Conservation (phyloP, 2,329 filamentous ascomycete species). For the Blastomyces emzantsi region DNA sequence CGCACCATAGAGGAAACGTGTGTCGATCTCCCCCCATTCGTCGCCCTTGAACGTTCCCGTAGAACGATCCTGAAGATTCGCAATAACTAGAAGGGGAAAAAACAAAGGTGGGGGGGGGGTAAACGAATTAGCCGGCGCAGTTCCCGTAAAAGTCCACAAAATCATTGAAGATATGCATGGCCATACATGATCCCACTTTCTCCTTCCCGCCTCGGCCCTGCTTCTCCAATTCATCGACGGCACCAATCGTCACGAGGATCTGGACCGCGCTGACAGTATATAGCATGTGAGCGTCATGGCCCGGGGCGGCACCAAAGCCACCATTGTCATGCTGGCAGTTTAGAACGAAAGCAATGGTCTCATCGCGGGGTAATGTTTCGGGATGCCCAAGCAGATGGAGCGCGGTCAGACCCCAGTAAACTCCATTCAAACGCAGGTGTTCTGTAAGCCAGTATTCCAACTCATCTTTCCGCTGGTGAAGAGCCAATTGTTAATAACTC, state of each 20-base stretch:
- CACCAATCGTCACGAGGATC: constrained; percentile 79
- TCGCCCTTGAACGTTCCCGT: constrained; percentile 89
- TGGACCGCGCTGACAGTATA: constrained; percentile 95
- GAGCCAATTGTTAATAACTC: constrained; percentile 19
- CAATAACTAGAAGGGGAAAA: constrained; percentile 54
- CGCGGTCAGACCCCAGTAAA: constrained; percentile 92
- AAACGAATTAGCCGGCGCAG: constrained; percentile 2
- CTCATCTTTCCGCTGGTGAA: constrained; percentile 70
- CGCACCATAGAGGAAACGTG: constrained; percentile 84
- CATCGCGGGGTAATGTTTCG: constrained; percentile 67
- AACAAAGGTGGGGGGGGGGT: too few relatives aligned
- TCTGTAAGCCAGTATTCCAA: constrained; percentile 98
- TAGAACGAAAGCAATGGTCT: constrained; percentile 86
- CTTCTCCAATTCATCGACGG: constrained; percentile 69
- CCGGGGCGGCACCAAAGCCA: constrained; percentile 87
- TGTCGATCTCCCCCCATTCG: constrained; percentile 94
- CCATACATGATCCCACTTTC: constrained; percentile 69
- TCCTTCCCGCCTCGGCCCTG: constrained; percentile 57
- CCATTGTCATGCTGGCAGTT: constrained; percentile 85
- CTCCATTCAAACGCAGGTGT: constrained; percentile 85
- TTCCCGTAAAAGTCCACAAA: background rate
- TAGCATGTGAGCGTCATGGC: constrained; percentile 91
- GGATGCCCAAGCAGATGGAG: constrained; percentile 76
- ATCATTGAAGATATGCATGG: constrained; percentile 16
- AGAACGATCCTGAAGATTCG: constrained; percentile 65